Percentiles rank a stretch among this genome's conserved stretches.
Conservation (phyloP, 192 early-diverging fungal species). For the Coemansia sp. region DNA sequence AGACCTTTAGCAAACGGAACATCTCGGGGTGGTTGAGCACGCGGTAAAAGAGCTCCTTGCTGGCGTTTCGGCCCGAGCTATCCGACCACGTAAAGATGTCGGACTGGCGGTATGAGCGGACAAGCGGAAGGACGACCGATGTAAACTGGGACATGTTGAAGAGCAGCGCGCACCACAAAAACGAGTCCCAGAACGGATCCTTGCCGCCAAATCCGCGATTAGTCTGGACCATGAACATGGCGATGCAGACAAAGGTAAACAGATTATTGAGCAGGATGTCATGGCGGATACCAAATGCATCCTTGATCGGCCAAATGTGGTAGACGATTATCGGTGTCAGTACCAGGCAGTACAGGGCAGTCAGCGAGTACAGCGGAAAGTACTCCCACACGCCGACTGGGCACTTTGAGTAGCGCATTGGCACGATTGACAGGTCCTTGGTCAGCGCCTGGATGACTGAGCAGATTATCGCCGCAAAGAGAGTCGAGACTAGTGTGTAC, state of each 20-base stretch:
- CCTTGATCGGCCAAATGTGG: constrained; percentile 56
- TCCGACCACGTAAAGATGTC: constrained; percentile 50
- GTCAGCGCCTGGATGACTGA: constrained; percentile 51
- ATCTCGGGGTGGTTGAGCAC: constrained; percentile 55
- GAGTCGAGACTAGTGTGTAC: constrained; percentile 38
- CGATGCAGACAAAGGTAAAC: constrained; percentile 53
- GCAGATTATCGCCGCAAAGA: constrained; percentile 44
- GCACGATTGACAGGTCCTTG: constrained; percentile 45
- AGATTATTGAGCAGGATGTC: constrained; percentile 56
- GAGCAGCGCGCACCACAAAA: constrained; percentile 49
- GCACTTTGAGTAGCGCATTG: constrained; percentile 47
- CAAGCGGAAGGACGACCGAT: constrained; percentile 50
- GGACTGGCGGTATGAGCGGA: constrained; percentile 51
- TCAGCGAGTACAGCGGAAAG: constrained; percentile 50
- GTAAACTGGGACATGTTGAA: constrained; percentile 58
- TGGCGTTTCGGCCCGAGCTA: constrained; percentile 30
- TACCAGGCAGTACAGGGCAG: constrained; percentile 46
- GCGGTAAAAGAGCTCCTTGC: constrained; percentile 54
- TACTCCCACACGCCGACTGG: constrained; percentile 58
- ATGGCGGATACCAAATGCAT: constrained; percentile 53
- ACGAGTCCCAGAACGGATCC: constrained; percentile 57
- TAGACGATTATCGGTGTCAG: constrained; percentile 54
- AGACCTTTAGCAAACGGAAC: constrained; percentile 54
- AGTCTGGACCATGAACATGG: constrained; percentile 57
- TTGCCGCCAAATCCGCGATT: constrained; percentile 44